phyloP scores from a whole-genome alignment of 1,139 yeast species.

The Protomyces inouyei region DNA sequence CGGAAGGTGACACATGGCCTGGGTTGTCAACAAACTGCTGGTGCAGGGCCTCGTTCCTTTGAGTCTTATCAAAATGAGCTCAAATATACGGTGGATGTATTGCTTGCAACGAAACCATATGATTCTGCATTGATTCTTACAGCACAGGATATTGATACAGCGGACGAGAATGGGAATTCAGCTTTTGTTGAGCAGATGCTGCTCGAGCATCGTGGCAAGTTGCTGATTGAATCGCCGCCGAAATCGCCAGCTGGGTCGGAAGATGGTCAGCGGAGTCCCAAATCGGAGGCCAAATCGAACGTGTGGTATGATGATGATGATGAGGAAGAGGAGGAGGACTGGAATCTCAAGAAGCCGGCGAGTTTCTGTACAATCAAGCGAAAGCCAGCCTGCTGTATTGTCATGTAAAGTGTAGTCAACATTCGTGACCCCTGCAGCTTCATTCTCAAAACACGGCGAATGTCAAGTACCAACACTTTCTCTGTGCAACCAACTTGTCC shows the following conservation, averaged over 20 bases:
- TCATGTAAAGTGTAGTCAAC: too few species aligned
- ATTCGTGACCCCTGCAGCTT: too few species aligned
- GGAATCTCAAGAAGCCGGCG: too few species aligned
- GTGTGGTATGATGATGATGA: not conserved
- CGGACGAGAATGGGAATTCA: not conserved
- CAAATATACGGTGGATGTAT: not conserved
- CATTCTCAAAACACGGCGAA: too few species aligned
- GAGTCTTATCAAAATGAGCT: not conserved
- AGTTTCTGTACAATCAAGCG: too few species aligned
- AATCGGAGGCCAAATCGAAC: not conserved
- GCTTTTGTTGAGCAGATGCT: not conserved
- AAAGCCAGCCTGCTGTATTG: too few species aligned
- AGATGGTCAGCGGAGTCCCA: not conserved
- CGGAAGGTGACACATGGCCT: not conserved
- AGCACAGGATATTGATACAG: not conserved
- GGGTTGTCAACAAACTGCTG: not conserved
- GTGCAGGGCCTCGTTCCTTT: not conserved
- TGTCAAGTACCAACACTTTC: too few species aligned
- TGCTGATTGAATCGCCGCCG: not conserved
- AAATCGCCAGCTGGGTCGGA: not conserved
- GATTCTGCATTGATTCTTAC: not conserved
- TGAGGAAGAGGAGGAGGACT: not conserved
- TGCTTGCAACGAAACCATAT: not conserved
- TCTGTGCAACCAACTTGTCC: not conserved
- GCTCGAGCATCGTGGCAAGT: not conserved